A percentile compares a stretch with the other conserved stretches of the same genome.
phyloP scores from a whole-genome alignment of 169 alveolate genomes.

The Plasmodium ovale region DNA sequence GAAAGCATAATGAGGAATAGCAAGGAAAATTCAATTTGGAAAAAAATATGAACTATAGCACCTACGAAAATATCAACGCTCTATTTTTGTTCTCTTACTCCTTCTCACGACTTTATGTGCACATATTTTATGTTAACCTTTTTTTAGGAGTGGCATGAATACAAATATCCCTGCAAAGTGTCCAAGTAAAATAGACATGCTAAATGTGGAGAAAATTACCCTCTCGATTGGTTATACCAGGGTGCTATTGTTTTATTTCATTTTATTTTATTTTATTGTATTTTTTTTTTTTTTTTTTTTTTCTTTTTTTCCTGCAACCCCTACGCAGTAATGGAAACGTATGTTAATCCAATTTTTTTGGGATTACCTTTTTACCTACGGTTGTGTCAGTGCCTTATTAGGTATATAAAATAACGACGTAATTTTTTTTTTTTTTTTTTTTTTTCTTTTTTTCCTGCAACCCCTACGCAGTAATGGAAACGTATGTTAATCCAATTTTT shows the following conservation, averaged over 20 bases:
- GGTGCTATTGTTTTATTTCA: not conserved
- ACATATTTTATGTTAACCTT: not conserved
- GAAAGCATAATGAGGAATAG: no score
- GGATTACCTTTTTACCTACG: constrained; percentile 89
- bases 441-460: not conserved
- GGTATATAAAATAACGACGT: constrained; percentile 53
- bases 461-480: constrained; percentile 66
- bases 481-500: constrained; percentile 85
- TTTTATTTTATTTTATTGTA: constrained; percentile 9
- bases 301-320: not conserved
- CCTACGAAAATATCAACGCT: not conserved
- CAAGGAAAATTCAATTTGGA: no score
- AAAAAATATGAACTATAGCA: no score
- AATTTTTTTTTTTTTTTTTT: not conserved
- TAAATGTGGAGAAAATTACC: not conserved
- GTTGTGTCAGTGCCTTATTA: constrained; percentile 87
- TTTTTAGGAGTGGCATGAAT: constrained; percentile 42
- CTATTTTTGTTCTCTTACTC: not conserved
- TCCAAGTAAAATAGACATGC: constrained; percentile 31
- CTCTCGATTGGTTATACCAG: not conserved
- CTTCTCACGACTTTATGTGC: not conserved
- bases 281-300: not conserved
- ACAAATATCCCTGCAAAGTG: constrained; percentile 61
- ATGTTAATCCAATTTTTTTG: constrained; percentile 86
- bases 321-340: constrained; percentile 74